Base-by-base conservation (phyloP, 2,329 filamentous ascomycete genomes). In the Dothidotthia symphoricarpi region DNA sequence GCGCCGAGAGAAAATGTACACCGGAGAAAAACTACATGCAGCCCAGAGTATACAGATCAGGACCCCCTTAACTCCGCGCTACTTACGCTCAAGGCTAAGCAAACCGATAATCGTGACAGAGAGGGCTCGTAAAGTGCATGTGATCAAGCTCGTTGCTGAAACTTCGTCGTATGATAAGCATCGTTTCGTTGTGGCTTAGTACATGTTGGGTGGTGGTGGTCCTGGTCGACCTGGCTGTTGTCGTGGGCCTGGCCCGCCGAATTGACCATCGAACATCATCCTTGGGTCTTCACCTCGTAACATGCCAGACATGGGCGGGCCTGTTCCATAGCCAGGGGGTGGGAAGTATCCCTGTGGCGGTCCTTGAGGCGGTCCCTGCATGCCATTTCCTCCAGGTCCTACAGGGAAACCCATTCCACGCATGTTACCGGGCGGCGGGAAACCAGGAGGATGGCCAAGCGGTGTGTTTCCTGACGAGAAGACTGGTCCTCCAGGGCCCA, bases 391-490 rank as follows among this genome's bases (percentile, higher is more conserved):
- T 36, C 50, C 49, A 16, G 46, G 48, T 16, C 42, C 51, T 17
- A 49, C 56, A 13, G 57, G 57, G 13, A 34, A 43, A 27, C 41
- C 49, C 2, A 41, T 45, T 6, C 51, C 56, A 16, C 59, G 51
- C 46, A 65, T 56, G 40, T 51, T 58, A 22, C 57, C 51, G 14
- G 57, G 57, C 22, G 58, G 53, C 11, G 54, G 49, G 33, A 66
- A 61, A 17, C 64, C 63, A 39, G 61, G 60, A 24, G 64, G 65
- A 35, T 66, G 63, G 3, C 62, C 63, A 30, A 68, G 53, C 6
- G 65, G 65, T 5, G 65, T 67, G 46, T 64, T 66, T 7, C 62
- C 63, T 13, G 59, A 59, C 16, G 64, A 66, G 41, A 66, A 64
- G 34, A 47, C 56, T 11, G 59, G 58, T 42, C 49, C 52, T 41